A percentile compares a stretch with the other conserved stretches of the same genome.
phyloP scores from a whole-genome alignment of 371 early-diverging fungal genomes.

The Mortierella sp. region DNA sequence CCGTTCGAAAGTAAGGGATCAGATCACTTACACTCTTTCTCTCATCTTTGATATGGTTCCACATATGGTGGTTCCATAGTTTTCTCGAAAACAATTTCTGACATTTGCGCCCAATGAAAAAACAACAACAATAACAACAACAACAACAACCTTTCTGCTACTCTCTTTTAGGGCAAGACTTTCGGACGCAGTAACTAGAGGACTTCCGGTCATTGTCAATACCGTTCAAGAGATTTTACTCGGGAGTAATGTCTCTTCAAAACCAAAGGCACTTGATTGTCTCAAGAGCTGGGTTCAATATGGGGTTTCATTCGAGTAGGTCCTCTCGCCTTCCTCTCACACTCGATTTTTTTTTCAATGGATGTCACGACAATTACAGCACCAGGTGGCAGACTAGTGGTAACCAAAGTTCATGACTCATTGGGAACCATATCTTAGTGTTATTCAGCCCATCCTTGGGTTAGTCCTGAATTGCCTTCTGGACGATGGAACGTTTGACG shows the following conservation, averaged over 20 bases:
- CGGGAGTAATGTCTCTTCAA: constrained; percentile 43
- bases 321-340: neutral
- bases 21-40: constrained; percentile 29
- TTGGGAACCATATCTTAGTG: constrained; percentile 27
- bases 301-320: constrained; percentile 67
- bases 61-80: no score
- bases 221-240: constrained; percentile 51
- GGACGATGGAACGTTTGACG: constrained; percentile 59
- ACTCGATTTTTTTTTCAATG: neutral
- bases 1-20: constrained; percentile 60
- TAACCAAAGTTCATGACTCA: neutral
- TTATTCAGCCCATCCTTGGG: constrained; percentile 56
- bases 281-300: constrained; percentile 75
- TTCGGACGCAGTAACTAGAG: constrained; percentile 59
- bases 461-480: constrained; percentile 55
- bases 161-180: constrained; percentile 51
- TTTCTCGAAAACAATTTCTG: no score
- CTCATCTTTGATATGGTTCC: constrained; percentile 24
- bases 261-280: constrained; percentile 62
- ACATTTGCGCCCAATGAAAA: no score
- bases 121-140: no score
- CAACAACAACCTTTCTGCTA: neutral
- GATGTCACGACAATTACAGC: no score
- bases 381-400: neutral
- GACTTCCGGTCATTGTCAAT: constrained; percentile 59